Evolutionary conservation across 495 filamentous ascomycete species (phyloP).

Genomic region (Penicillium malachiteum): DNA sequence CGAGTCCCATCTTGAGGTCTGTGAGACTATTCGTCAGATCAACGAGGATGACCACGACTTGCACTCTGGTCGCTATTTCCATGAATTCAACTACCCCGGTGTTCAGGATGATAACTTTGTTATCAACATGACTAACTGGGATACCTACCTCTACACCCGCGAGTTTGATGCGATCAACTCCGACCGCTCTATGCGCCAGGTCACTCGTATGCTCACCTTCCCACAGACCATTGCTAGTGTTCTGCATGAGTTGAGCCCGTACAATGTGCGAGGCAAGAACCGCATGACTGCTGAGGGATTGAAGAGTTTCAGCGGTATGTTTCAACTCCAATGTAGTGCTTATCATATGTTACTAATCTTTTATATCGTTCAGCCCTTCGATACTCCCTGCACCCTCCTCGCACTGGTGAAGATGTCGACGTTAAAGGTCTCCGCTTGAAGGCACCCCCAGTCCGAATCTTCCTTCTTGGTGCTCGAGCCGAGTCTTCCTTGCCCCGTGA

Average conservation of each 20-base stretch:
- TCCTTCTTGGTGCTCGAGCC: slow-evolving; percentile 91
- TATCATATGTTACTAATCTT: background rate
- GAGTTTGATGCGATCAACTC: slow-evolving; percentile 86
- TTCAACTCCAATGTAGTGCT: background rate
- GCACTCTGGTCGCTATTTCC: slow-evolving; percentile 83
- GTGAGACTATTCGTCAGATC: slow-evolving; percentile 83
- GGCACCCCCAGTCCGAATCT: slow-evolving; percentile 85
- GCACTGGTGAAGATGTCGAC: slow-evolving; percentile 66
- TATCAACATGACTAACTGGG: slow-evolving; percentile 98
- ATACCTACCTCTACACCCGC: slow-evolving; percentile 88
- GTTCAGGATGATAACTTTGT: slow-evolving; percentile 86
- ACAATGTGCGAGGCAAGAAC: slow-evolving; percentile 67
- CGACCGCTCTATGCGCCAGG: slow-evolving; percentile 83
- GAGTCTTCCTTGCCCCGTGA: slow-evolving; percentile 93
- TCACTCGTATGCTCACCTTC: slow-evolving; percentile 89
- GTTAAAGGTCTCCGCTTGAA: slow-evolving; percentile 78
- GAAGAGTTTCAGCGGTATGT: slow-evolving; percentile 86
- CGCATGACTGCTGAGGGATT: slow-evolving; percentile 83
- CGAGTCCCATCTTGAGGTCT: slow-evolving; percentile 85
- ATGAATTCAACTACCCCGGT: slow-evolving; percentile 88
- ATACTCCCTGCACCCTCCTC: slow-evolving; percentile 88
- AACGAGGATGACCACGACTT: slow-evolving; percentile 99
- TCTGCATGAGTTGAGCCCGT: slow-evolving; percentile 90
- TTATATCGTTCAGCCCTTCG: slow-evolving; percentile 64
- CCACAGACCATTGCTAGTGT: slow-evolving; percentile 88